Conservation (phyloP, 139 green algal species). For the Protoeuglena noctilucae region DNA sequence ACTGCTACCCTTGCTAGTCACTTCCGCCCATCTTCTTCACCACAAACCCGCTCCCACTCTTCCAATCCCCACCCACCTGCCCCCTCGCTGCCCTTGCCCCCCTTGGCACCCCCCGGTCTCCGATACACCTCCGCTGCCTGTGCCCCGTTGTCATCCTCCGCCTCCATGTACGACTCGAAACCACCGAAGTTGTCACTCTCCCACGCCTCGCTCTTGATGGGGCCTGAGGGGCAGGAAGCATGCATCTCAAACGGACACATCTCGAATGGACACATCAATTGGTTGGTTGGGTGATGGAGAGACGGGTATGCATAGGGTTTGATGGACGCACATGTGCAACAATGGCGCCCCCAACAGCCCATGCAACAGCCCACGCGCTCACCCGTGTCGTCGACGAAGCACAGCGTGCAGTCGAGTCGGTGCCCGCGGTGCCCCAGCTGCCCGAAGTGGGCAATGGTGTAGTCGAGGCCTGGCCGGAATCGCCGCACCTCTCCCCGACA, state of each 20-base stretch:
- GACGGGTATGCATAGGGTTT: too few relatives aligned
- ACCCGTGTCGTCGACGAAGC: conserved; percentile 44
- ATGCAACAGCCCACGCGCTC: conserved; percentile 8
- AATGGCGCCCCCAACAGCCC: too few relatives aligned
- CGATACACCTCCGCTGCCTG: conserved; percentile 45
- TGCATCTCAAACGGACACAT: too few relatives aligned
- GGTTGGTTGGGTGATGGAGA: too few relatives aligned
- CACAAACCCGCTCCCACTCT: too few relatives aligned
- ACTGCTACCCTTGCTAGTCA: conserved; percentile 1
- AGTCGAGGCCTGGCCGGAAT: conserved; percentile 68
- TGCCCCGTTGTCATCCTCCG: conserved; percentile 33
- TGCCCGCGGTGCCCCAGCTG: conserved; percentile 2
- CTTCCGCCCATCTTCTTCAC: neutral
- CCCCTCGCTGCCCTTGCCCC: conserved; percentile 1
- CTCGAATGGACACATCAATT: too few relatives aligned
- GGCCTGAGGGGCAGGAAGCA: too few relatives aligned
- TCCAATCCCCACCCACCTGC: too few relatives aligned
- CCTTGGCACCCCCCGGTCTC: too few relatives aligned
- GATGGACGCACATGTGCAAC: too few relatives aligned
- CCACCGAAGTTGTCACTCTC: conserved; percentile 52
- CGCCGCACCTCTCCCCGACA: conserved; percentile 17
- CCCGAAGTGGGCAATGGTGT: conserved; percentile 66
- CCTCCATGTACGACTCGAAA: conserved; percentile 69
- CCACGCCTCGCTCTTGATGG: conserved; percentile 28
- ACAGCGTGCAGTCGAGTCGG: conserved; percentile 53